Conservation (phyloP, 345 rosid species). For the Eucalyptus sideroxylon region DNA sequence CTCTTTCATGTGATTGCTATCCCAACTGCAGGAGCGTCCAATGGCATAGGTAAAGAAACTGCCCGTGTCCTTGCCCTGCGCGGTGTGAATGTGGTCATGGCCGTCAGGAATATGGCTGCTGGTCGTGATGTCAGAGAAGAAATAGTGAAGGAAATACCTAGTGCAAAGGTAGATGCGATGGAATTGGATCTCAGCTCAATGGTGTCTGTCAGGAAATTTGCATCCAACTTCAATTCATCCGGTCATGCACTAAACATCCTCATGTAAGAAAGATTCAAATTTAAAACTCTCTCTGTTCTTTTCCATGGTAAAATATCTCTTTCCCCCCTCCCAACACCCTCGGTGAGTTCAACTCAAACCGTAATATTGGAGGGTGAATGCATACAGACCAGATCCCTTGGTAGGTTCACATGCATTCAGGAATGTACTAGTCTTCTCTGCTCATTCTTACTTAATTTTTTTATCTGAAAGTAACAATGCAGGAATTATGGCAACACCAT, state of each 20-base stretch:
- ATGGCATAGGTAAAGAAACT: slow-evolving; percentile 72
- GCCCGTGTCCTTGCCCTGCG: slow-evolving; percentile 67
- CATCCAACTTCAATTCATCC: slow-evolving; percentile 31
- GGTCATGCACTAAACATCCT: slow-evolving; percentile 55
- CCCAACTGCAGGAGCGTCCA: slow-evolving; percentile 48
- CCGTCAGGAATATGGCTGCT: slow-evolving; percentile 45
- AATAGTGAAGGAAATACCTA: slow-evolving; percentile 38
- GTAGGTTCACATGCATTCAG: not conserved
- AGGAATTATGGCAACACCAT: slow-evolving; percentile 25
- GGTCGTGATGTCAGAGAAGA: slow-evolving; percentile 44
- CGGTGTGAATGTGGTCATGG: slow-evolving; percentile 66
- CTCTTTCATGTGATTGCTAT: not conserved
- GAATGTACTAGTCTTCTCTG: not conserved
- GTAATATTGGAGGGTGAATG: not conserved
- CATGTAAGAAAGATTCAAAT: slow-evolving; percentile 23
- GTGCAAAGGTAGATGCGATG: slow-evolving; percentile 57
- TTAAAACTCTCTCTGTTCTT: not conserved
- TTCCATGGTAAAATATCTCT: not conserved
- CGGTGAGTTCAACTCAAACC: not conserved
- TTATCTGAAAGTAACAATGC: slow-evolving; percentile 33
- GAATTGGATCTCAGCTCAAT: slow-evolving; percentile 75
- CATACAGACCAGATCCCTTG: not conserved
- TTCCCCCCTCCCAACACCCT: not conserved
- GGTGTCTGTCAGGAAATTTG: slow-evolving; percentile 54
- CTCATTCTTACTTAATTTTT: not conserved